Conservation (phyloP, 768 basidiomycete species). For the Russula earlei region DNA sequence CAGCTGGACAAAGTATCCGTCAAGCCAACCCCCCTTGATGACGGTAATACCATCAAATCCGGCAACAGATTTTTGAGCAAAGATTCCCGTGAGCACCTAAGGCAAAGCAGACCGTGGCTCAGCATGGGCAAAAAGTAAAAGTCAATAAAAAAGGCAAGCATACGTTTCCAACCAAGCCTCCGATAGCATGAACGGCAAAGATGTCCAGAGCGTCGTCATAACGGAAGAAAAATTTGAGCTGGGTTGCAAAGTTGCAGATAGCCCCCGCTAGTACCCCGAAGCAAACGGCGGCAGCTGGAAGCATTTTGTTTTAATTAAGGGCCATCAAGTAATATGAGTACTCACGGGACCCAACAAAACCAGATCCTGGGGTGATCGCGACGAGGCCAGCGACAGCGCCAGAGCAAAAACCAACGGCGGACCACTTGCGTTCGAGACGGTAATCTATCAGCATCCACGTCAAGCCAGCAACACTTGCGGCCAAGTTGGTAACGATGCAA, state of each 20-base stretch:
- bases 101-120: background rate
- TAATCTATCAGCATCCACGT: conserved; percentile 97
- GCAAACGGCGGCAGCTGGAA: conserved; percentile 65
- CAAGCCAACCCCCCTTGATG: conserved; percentile 41
- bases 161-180: conserved; percentile 68
- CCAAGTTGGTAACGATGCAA: conserved; percentile 89
- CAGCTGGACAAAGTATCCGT: conserved; percentile 32
- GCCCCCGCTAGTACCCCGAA: conserved; percentile 83
- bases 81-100: conserved; percentile 28
- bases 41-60: conserved; percentile 36
- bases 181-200: conserved; percentile 76
- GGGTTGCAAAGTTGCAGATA: conserved; percentile 90
- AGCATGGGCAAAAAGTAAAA: background rate
- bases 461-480: conserved; percentile 78
- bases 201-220: conserved; percentile 85
- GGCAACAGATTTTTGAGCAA: conserved; percentile 33
- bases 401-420: conserved; percentile 89
- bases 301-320: conserved; percentile 1
- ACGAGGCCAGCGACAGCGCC: conserved; percentile 89
- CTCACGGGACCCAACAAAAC: conserved; percentile 70
- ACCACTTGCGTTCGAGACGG: conserved; percentile 89
- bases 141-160: conserved; percentile 3
- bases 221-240: conserved; percentile 73
- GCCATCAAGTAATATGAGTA: conserved; percentile 7
- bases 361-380: conserved; percentile 80